Evolutionary conservation across 768 basidiomycete genomes (phyloP).

Genomic region (Tulasnella sp.): DNA sequence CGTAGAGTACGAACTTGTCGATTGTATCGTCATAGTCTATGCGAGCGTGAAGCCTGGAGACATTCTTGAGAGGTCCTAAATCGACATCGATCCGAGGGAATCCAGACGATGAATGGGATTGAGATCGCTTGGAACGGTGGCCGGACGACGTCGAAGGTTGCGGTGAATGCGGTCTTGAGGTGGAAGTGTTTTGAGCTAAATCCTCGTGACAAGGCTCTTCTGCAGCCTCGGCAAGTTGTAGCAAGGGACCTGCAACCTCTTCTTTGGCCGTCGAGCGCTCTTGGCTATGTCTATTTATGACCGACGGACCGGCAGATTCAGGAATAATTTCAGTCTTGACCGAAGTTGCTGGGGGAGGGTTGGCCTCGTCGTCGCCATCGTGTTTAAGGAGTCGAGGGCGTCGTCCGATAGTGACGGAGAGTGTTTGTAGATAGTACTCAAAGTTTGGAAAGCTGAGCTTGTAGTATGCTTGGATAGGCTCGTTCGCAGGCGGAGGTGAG

Average conservation of each 20-base stretch:
- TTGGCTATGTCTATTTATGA: not conserved
- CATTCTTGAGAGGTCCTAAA: conserved; percentile 92
- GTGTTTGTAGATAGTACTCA: conserved; percentile 95
- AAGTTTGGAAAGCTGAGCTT: conserved; percentile 89
- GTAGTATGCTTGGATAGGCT: conserved; percentile 75
- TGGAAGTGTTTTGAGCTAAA: not conserved
- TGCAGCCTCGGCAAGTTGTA: not conserved
- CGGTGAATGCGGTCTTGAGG: not conserved
- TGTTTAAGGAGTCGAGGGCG: conserved; percentile 40
- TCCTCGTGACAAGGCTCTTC: not conserved
- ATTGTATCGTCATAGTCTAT: conserved; percentile 90
- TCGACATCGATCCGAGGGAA: conserved; percentile 44
- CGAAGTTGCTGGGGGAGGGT: not conserved
- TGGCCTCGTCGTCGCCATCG: not conserved
- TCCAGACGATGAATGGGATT: not conserved
- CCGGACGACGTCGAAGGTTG: conserved; percentile 15
- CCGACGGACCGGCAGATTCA: not conserved
- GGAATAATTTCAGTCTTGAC: not conserved
- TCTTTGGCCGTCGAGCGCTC: conserved; percentile 1
- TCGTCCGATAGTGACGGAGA: conserved; percentile 88
- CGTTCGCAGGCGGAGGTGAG: conserved; percentile 2
- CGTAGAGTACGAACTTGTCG: conserved; percentile 79
- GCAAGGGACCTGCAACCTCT: not conserved
- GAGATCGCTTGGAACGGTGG: conserved; percentile 2
- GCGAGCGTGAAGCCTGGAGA: conserved; percentile 92